Percentiles rank a stretch among this genome's conserved stretches.
These are phyloP conservation scores for Hibiscus syriacus DNA, from an alignment of 345 rosid genomes.

Conservation along the genomic window DNA sequence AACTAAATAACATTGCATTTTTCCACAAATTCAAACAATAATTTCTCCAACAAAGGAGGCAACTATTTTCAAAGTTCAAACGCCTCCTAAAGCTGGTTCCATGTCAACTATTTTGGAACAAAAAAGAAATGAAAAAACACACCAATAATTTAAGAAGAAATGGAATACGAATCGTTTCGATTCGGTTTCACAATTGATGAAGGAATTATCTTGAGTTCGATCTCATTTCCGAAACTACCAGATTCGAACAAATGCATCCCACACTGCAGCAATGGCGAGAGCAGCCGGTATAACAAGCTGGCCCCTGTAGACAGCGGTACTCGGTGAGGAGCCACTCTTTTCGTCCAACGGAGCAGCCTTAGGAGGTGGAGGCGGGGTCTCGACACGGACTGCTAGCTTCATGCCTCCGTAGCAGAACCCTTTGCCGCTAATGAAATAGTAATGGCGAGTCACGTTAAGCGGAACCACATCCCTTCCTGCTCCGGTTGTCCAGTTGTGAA, in stretches of 20 bases:
- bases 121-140: background rate
- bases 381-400: conserved; percentile 58
- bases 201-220: conserved; percentile 7
- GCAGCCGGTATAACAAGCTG: conserved; percentile 34
- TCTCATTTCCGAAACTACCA: conserved; percentile 20
- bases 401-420: conserved; percentile 87
- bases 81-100: background rate
- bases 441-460: conserved; percentile 62
- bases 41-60: too few relatives aligned
- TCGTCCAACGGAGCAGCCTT: conserved; percentile 24
- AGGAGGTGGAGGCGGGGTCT: conserved; percentile 73
- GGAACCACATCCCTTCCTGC: conserved; percentile 92
- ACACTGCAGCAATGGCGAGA: conserved; percentile 39
- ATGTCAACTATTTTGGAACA: conserved; percentile 7
- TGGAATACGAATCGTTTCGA: conserved; percentile 15
- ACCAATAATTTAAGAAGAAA: conserved; percentile 7
- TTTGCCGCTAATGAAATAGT: conserved; percentile 74
- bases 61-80: too few relatives aligned
- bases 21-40: too few relatives aligned
- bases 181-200: conserved; percentile 13
- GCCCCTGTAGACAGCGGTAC: conserved; percentile 18
- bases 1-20: too few relatives aligned
- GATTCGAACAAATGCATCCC: conserved; percentile 41
- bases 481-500: conserved; percentile 76
- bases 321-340: conserved; percentile 26